Base-by-base conservation (phyloP, 805 yeast species). In the Hagleromyces aurorensis region DNA sequence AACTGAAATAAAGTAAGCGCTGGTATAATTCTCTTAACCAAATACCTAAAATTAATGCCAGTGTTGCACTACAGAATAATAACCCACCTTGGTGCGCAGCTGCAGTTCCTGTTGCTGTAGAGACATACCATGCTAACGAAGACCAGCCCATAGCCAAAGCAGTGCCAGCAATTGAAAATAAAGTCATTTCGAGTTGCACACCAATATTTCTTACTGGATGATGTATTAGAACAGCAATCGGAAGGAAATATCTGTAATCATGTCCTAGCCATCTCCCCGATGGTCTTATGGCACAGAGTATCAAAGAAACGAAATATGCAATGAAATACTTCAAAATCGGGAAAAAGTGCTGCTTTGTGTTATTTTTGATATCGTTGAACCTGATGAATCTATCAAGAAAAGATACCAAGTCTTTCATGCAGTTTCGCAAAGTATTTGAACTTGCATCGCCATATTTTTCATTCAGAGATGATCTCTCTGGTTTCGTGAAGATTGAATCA, bases 151-250 rank as follows among this genome's bases (percentile, higher is more conserved):
- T 35, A 2, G 67, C 73, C 4, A 66, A 30, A 1, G 57, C 52
- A 1, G 54, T 46, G 1, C 74, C 74, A 0, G 58, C 1, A 2
- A 63, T 43, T 0, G 72, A 62, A 9, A 49, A 49, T 3, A 61
- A 2, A 0, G 69, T 58, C 32, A 68, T 59, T 41, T 69, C 74
- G 3, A 66, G 9, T 42, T 69, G 75, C 1, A 66, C 56, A 7
- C 74, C 73, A 5, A 65, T 29, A 4, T 61, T 52, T 31, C 70
- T 61, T 2, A 59, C 67, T 0, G 74, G 71, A 43, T 69, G 75
- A 30, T 64, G 67, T 7, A 68, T 40, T 4, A 69, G 19, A 0
- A 57, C 56, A 0, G 70, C 63, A 2, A 69, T 29, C 1, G 70
- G 69, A 14, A 65, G 37, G 24, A 69, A 62, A 28, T 56, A 59